Evolutionary conservation across 495 filamentous ascomycete genomes (phyloP), one percentile per base, ranked within the genome.

Genomic region (Darksidea phi): DNA sequence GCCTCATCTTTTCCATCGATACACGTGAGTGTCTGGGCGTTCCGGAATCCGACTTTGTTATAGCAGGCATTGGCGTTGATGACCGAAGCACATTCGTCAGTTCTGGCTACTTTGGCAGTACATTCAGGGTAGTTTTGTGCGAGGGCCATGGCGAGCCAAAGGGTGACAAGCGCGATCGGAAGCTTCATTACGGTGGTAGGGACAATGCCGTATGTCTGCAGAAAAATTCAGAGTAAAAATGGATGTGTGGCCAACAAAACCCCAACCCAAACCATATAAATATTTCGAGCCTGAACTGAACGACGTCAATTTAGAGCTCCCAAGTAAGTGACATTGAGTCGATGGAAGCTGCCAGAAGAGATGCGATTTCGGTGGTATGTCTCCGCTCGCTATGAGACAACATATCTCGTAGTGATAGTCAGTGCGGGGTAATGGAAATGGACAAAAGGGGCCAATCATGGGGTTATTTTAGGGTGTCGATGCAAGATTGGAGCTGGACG

Each of bases 31-130:
- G 57, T 56, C 42, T 54, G 52, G 1, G 52, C 50, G 23, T 57
- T 59, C 8, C 17, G 23, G 48, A 57, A 67, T 15, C 64, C 45
- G 24, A 26, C 11, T 32, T 62, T 45, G 48, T 67, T 67, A 48
- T 67, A 67, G 24, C 64, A 67, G 2, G 64, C 64, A 48, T 67
- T 67, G 34, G 64, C 64, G 37, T 67, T 34, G 59, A 67, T 58
- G 32, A 67, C 64, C 11, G 23, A 38, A 2, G 64, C 64, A 21
- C 64, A 67, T 5, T 57, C 64, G 34, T 67, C 64, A 1, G 64
- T 57, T 59, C 41, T 25, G 1, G 32, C 26, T 10, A 67, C 38
- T 12, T 67, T 58, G 45, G 25, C 7, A 1, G 64, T 67, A 48
- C 64, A 67, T 23, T 47, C 64, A 12, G 53, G 38, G 13, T n/a